Evolutionary conservation across 768 basidiomycete genomes (phyloP), one percentile per base, ranked within the genome.

Genomic region (Amyloporia xantha): DNA sequence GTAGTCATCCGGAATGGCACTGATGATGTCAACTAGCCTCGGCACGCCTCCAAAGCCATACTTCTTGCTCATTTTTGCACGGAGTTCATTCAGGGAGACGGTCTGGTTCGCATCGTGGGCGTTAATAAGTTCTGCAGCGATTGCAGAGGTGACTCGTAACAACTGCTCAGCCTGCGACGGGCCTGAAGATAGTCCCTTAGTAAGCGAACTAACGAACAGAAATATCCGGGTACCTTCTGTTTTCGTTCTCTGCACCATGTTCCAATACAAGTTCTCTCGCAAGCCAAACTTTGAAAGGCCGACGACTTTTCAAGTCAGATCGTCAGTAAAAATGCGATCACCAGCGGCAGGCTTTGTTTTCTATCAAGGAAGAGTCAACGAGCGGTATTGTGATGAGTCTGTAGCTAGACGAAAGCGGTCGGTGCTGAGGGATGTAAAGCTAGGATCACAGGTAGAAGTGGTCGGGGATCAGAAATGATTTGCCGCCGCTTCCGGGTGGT

Each of bases 1-100:
- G 71, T 94, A 92, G 47, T 96, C 94, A 65, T 97, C 94, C 15
- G 96, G 96, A 43, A 98, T 95, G 30, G 96, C 96, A 54, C 91
- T 91, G 67, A 99, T 92, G 60, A 99, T 97, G 65, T 99, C 96
- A 39, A 98, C 95, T 17, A 99, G 77, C 40, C 96, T 69, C 0
- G 96, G 96, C 0, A 95, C 86, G 25, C 89, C 89, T 28, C 86
- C 82, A 58, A 84, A 86, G 4, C 79, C 82, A 62, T 82, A 84
- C 66, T 93, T 93, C 72, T 97, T 97, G 65, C 90, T 89, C 67
- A 94, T 77, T 58, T 83, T 84, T 36, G 86, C 75, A 36, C 95
- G 86, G 41, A 98, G 75, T 44, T 85, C 82, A 60, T 96, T 97
- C 47, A 99, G 73, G 6, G 91, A 92, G 46, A 95, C 82, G 0